Percentiles rank a stretch among this genome's conserved stretches.
Evolutionary conservation across 805 yeast species (phyloP).

Genomic region (Ogataea ramenticola): DNA sequence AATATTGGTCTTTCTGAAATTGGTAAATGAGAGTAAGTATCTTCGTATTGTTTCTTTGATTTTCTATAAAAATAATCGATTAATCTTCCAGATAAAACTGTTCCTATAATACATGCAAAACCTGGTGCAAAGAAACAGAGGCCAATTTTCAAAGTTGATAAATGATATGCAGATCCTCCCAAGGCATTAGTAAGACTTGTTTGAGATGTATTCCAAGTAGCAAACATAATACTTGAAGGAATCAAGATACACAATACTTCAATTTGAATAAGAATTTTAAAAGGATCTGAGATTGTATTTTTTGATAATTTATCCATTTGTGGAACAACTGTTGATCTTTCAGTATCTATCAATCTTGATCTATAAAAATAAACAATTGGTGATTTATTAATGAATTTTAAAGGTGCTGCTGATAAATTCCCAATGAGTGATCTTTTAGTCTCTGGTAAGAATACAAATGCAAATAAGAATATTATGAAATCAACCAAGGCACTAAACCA

Average conservation of each 20-base stretch:
- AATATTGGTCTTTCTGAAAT: conserved; percentile 29
- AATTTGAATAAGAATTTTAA: conserved; percentile 8
- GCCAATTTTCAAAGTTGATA: conserved; percentile 54
- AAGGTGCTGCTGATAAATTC: conserved; percentile 60
- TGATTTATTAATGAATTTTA: conserved; percentile 31
- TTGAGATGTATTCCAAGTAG: conserved; percentile 63
- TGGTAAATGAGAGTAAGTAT: conserved; percentile 7
- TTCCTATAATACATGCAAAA: conserved; percentile 53
- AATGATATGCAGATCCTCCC: conserved; percentile 36
- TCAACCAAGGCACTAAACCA: conserved; percentile 68
- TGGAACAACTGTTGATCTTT: conserved; percentile 16
- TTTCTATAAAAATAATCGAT: conserved; percentile 44
- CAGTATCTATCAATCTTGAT: conserved; percentile 24
- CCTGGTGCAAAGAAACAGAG: conserved; percentile 73
- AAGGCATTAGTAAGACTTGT: conserved; percentile 58
- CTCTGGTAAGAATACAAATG: conserved; percentile 54
- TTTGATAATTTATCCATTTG: conserved; percentile 17
- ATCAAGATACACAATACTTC: conserved; percentile 39
- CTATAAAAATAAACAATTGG: conserved; percentile 30
- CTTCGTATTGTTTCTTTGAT: conserved; percentile 24
- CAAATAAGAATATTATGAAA: conserved; percentile 31
- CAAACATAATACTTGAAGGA: conserved; percentile 56
- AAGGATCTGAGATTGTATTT: conserved; percentile 9
- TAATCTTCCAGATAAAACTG: conserved; percentile 49
- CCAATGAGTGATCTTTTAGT: conserved; percentile 70